Percentiles rank a stretch among this genome's conserved stretches.
Evolutionary conservation across 2,329 filamentous ascomycete genomes (phyloP).

Genomic region (Nemania abortiva): DNA sequence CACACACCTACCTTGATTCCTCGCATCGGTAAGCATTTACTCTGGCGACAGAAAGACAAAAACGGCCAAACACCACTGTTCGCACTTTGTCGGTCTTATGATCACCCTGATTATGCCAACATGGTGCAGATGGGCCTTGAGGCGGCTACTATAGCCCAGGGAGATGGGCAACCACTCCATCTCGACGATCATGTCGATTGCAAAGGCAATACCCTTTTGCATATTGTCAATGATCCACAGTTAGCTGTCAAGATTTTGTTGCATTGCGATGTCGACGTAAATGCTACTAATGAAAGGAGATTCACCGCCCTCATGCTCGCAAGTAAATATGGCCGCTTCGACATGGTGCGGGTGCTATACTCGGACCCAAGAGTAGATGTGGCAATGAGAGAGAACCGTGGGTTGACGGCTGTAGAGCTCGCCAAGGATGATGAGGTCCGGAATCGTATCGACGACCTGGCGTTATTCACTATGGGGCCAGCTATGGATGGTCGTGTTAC

Average conservation of each 20-base stretch:
- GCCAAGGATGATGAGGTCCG: conserved; percentile 98
- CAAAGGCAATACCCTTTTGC: conserved; percentile 95
- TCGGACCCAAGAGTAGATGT: conserved; percentile 89
- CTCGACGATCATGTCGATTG: conserved; percentile 91
- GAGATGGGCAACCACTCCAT: conserved; percentile 83
- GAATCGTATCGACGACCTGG: conserved; percentile 94
- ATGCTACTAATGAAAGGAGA: conserved; percentile 92
- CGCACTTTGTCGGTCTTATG: conserved; percentile 93
- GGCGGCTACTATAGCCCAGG: conserved; percentile 79
- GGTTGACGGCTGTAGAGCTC: conserved; percentile 92
- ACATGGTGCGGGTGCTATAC: conserved; percentile 91
- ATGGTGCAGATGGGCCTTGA: conserved; percentile 89
- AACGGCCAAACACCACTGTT: conserved; percentile 99
- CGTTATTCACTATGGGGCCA: conserved; percentile 80
- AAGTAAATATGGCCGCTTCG: conserved; percentile 96
- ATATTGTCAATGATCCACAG: conserved; percentile 89
- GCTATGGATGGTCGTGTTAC: conserved; percentile 85
- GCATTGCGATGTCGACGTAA: conserved; percentile 93
- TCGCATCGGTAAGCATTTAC: conserved; percentile 80
- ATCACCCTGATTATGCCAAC: conserved; percentile 84
- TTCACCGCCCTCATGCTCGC: conserved; percentile 98
- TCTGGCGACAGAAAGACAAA: conserved; percentile 92
- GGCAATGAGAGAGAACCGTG: conserved; percentile 84
- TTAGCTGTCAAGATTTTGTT: conserved; percentile 81
- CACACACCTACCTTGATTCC: conserved; percentile 85